Base-by-base conservation (phyloP, 2,329 filamentous ascomycete genomes). In the Aspergillus intermedius region DNA sequence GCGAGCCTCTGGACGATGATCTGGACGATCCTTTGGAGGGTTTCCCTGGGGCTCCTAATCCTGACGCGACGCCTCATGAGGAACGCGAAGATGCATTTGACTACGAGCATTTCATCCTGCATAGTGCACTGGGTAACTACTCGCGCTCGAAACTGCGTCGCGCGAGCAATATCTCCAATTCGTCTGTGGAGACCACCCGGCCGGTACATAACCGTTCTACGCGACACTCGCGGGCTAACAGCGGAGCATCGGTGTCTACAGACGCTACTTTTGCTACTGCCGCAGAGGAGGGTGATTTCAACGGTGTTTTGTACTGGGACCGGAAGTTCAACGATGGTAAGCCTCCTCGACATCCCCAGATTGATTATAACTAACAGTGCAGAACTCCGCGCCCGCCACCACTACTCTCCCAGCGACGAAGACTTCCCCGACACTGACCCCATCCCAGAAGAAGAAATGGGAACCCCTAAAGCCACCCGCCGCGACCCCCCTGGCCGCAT, bases 11-110 rank as follows among this genome's bases (percentile, higher is more conserved):
- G 2, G 68, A 71, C 42, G 64, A 68, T 17, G 66, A 69, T n/a
- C 50, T 68, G n/a, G 60, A 64, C 21, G 64, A 64, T 9, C 43
- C 62, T 42, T 61, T 66, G 42, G 60, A 64, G n/a, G 63, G 68
- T 21, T 62, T 64, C 6, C 49, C 63, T 3, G 56, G 63, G 12
- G 61, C 63, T 9, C 60, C 50, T 0, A 65, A 77, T 43, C 75
- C 80, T 47, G 77, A 80, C 45, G 77, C 79, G 7, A 71, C 86
- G 5, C 88, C 89, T 0, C 91, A 97, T 61, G 91, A 97, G 70
- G 90, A 96, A 66, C 86, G 91, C 17, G 84, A 91, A 56, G 91
- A 97, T 67, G 91, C 91, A 1, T 97, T 97, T 61, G 91, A 97
- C 66, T 97, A 97, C 54, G 88, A 95, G 66, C 85, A 95, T 64